phyloP scores from a whole-genome alignment of 768 basidiomycete genomes.

The Pleurotus pulmonarius region DNA sequence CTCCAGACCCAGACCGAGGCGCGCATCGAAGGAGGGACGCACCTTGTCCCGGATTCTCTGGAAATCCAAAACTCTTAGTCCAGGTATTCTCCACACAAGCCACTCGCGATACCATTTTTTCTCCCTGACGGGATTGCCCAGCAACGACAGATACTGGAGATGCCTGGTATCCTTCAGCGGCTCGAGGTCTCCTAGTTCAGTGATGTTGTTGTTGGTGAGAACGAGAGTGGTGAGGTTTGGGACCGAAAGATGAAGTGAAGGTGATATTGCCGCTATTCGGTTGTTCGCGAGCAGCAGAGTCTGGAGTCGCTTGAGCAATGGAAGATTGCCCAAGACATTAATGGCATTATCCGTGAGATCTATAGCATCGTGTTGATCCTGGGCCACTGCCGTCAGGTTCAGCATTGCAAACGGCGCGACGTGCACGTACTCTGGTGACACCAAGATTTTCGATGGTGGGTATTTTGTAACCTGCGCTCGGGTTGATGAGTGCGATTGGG shows the following conservation, averaged over 20 bases:
- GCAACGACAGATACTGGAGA: constrained; percentile 71
- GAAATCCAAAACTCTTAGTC: constrained; percentile 90
- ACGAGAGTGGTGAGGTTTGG: constrained; percentile 83
- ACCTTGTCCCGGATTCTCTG: constrained; percentile 95
- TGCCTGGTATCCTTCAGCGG: constrained; percentile 72
- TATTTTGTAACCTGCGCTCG: constrained; percentile 78
- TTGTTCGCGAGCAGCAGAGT: constrained; percentile 90
- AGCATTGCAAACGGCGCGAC: constrained; percentile 11
- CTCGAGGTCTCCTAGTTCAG: constrained; percentile 82
- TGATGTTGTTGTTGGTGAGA: constrained; percentile 78
- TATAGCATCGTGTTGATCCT: constrained; percentile 94
- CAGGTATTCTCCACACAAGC: constrained; percentile 85
- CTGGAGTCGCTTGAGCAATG: constrained; percentile 77
- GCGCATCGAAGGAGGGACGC: constrained; percentile 38
- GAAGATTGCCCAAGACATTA: constrained; percentile 77
- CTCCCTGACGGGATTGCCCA: constrained; percentile 84
- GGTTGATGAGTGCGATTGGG: constrained; percentile 18
- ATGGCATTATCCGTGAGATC: constrained; percentile 93
- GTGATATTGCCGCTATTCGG: constrained; percentile 78
- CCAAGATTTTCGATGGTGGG: constrained; percentile 96
- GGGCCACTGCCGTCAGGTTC: constrained; percentile 14
- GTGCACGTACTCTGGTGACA: constrained; percentile 69
- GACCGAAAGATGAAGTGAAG: constrained; percentile 76
- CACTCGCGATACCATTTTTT: constrained; percentile 97
- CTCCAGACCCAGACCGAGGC: constrained; percentile 14